These are phyloP conservation scores for Marasmius sp. DNA, from an alignment of 1,284 basidiomycete genomes.

Conservation along the genomic window DNA sequence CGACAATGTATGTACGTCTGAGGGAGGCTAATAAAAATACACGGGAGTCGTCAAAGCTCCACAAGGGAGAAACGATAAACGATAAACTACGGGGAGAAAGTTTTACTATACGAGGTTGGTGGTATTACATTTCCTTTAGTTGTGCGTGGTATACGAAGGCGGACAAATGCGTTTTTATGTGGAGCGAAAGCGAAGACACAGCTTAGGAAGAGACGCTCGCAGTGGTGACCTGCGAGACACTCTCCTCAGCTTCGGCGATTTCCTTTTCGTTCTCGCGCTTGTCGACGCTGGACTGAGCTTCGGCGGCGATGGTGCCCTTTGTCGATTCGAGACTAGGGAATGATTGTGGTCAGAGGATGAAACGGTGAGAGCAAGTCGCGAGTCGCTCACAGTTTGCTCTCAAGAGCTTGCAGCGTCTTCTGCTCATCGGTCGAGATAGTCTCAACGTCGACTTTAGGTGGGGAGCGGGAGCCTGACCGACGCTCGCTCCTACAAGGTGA, in stretches of 20 bases:
- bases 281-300: constrained; percentile 10
- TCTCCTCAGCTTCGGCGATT: background rate
- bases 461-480: constrained; percentile 11
- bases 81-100: too few relatives aligned
- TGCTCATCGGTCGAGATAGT: constrained; percentile 5
- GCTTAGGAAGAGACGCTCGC: too few relatives aligned
- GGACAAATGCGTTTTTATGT: too few relatives aligned
- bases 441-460: constrained; percentile 6
- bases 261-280: background rate
- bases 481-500: constrained; percentile 4
- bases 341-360: background rate
- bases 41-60: too few relatives aligned
- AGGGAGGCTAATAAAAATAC: too few relatives aligned
- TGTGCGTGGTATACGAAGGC: too few relatives aligned
- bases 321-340: constrained; percentile 10
- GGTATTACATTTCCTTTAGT: too few relatives aligned
- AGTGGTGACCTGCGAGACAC: too few relatives aligned
- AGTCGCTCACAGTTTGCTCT: constrained; percentile 10
- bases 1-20: too few relatives aligned
- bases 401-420: constrained; percentile 9
- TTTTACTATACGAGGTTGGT: too few relatives aligned
- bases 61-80: too few relatives aligned
- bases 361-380: background rate
- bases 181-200: too few relatives aligned
- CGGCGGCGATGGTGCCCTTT: constrained; percentile 9